Base-by-base conservation (phyloP, 2,329 filamentous ascomycete species). In the Chaetomium olivaceum region DNA sequence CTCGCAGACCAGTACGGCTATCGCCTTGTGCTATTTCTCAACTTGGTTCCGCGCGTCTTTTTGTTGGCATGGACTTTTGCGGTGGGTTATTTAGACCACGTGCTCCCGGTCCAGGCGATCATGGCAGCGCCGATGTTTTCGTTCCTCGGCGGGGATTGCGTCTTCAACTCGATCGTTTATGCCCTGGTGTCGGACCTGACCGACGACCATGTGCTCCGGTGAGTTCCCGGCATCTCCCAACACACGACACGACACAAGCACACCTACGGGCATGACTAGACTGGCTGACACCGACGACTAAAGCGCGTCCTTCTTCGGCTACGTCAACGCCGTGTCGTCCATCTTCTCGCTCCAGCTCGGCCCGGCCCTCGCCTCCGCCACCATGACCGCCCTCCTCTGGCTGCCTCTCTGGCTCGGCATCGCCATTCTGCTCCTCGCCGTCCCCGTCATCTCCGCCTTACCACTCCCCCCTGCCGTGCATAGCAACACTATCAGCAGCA, bases 121-220 rank as follows among this genome's bases (percentile, higher is more conserved):
- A 69, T 81, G 4, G 73, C 74, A 0, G 80, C 78, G 0, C 79
- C 82, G 0, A 71, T 75, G 1, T 74, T 83, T 1, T 83, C 81
- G 0, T 68, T 82, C 0, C 74, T 84, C 0, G 82, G 82, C 1
- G 81, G 81, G 16, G 82, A 83, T 65, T 83, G 81, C 29, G 80
- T 83, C 16, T 80, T 84, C 70, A 82, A 82, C 65, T 83, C 82
- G 23, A 78, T 83, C 51, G 76, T 79, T 2, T 83, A 83, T 59
- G 73, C 79, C 1, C 76, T 83, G 5, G 80, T 80, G 0, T 79
- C 82, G 0, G 74, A 76, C 1, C 71, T 81, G 25, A 80, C 81
- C 0, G 77, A 81, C 5, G 80, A 83, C 58, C 74, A 77, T 54
- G 76, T 80, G 12, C 71, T 76, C 6, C 73, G 78, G 74, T 77